phyloP scores from a whole-genome alignment of 2,329 filamentous ascomycete genomes.

The Pseudopyrenochaeta lycopersici region DNA sequence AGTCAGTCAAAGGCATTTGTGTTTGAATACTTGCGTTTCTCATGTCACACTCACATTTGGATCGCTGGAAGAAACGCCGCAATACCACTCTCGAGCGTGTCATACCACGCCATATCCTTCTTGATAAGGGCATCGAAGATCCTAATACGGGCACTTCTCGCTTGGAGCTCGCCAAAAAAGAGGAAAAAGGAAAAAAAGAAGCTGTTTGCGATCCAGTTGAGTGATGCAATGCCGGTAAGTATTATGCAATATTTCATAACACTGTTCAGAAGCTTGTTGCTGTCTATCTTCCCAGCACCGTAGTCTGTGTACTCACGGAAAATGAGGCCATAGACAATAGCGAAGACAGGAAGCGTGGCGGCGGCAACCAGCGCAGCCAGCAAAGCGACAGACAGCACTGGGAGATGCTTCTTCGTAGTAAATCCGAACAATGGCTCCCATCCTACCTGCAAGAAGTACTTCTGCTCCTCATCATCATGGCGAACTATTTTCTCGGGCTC shows the following conservation, averaged over 20 bases:
- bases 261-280: constrained; percentile 61
- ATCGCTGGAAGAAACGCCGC: constrained; percentile 75
- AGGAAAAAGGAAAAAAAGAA: constrained; percentile 76
- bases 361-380: constrained; percentile 68
- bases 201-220: constrained; percentile 73
- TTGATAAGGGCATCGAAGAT: constrained; percentile 75
- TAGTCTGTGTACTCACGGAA: constrained; percentile 76
- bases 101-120: constrained; percentile 85
- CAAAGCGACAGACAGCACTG: constrained; percentile 64
- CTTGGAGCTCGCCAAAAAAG: constrained; percentile 82
- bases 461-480: constrained; percentile 28
- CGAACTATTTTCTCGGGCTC: constrained; percentile 19
- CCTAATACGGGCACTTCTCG: constrained; percentile 67
- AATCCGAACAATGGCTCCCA: constrained; percentile 76
- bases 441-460: constrained; percentile 29
- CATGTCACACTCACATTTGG: constrained; percentile 69
- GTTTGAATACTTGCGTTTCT: constrained; percentile 10
- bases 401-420: constrained; percentile 68
- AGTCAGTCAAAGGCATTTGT: background rate
- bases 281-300: constrained; percentile 63
- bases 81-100: constrained; percentile 74
- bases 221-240: constrained; percentile 69
- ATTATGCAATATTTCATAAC: constrained; percentile 70
- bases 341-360: constrained; percentile 69
- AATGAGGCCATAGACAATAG: constrained; percentile 76